Base-by-base conservation (phyloP, 208 protist genomes). In the Crithidia sp. region DNA sequence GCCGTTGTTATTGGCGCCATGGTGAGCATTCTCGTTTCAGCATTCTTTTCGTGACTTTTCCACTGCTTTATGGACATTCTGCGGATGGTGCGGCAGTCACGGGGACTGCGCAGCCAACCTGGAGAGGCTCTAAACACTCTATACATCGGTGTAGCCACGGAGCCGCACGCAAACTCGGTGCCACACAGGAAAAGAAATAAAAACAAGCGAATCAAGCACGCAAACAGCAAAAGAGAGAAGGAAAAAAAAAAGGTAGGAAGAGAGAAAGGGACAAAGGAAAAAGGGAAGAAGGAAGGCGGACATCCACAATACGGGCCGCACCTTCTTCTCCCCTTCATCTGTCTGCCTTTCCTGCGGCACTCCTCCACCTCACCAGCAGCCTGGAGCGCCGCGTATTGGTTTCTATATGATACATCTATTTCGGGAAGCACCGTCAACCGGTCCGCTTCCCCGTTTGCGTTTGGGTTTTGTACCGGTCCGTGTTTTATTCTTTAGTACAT, bases 331-430 rank as follows among this genome's bases (percentile, higher is more conserved):
- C 12, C 19, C 12, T 69, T n/a, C 14, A 70, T 74, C 74, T 67
- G 39, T 64, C 53, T 66, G 7, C 12, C 12, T 14, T 14, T 49
- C 12, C 45, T 49, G 12, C 45, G 9, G 9, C 12, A 49, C 45
- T 49, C 45, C 12, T 49, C 12, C 45, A 2, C 45, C 45, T 28
- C 1, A 28, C 28, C 28, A 28, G 28, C 28, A 28, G 28, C 28
- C 28, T 28, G 28, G 28, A 28, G 28, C 28, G 28, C 28, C 28
- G 28, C 28, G 28, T 28, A 28, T 28, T 28, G 28, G 28, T 28
- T 49, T 49, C 64, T 69, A 58, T 69, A 69, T 50, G 53, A 69
- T 69, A 69, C 64, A 69, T 69, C 64, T 69, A 69, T 69, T 41
- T 28, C 28, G 28, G 28, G 28, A 28, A 28, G 28, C 28, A 28